A percentile compares a stretch with the other conserved stretches of the same genome.
phyloP scores from a whole-genome alignment of 306 rosid species.

The Crataegus laevigata region DNA sequence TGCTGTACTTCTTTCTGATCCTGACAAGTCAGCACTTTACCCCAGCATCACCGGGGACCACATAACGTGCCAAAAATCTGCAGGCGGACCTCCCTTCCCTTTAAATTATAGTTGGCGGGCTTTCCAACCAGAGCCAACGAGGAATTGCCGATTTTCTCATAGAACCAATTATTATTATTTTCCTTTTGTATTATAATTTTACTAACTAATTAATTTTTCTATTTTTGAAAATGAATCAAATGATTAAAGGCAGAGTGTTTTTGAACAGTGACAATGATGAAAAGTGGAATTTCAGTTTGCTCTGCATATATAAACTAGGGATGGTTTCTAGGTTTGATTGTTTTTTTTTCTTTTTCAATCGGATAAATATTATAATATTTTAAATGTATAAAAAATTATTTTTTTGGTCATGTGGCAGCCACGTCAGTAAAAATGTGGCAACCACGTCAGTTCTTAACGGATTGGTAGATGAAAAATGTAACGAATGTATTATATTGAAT shows the following conservation, averaged over 20 bases:
- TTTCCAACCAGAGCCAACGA: background rate
- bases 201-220: too few relatives aligned
- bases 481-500: too few relatives aligned
- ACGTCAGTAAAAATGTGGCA: too few relatives aligned
- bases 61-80: slow-evolving; percentile 15
- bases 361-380: too few relatives aligned
- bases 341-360: too few relatives aligned
- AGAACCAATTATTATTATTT: background rate
- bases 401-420: too few relatives aligned
- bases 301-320: background rate
- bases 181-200: too few relatives aligned
- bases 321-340: too few relatives aligned
- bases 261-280: background rate
- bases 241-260: background rate
- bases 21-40: slow-evolving; percentile 21
- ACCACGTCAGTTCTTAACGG: too few relatives aligned
- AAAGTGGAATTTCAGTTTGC: background rate
- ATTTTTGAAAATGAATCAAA: background rate
- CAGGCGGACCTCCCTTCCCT: background rate
- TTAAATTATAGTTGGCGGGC: slow-evolving; percentile 12
- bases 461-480: too few relatives aligned
- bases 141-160: slow-evolving; percentile 16
- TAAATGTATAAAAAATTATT: too few relatives aligned
- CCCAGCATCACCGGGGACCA: background rate
- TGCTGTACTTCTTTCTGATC: slow-evolving; percentile 1